Evolutionary conservation across 2,329 filamentous ascomycete genomes (phyloP).

Genomic region (Ceratocystis alfenasii): DNA sequence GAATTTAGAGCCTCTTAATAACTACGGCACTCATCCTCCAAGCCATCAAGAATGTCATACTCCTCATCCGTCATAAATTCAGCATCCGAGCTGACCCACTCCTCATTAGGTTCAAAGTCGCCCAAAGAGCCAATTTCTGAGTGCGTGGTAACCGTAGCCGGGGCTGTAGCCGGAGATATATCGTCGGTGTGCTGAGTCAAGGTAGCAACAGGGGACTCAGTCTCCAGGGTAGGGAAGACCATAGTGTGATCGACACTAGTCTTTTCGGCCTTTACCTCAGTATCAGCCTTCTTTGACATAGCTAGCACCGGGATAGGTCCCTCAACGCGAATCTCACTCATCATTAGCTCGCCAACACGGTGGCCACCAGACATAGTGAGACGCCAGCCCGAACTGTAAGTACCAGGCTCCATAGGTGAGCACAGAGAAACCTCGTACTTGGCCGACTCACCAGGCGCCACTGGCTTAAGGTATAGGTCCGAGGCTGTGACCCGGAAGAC

Average conservation of each 20-base stretch:
- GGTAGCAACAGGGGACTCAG: conserved; percentile 12
- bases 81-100: conserved; percentile 52
- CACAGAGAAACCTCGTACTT: conserved; percentile 77
- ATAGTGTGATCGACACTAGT: conserved; percentile 40
- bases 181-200: neutral
- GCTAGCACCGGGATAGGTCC: conserved; percentile 26
- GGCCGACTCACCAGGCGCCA: conserved; percentile 62
- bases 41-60: conserved; percentile 92
- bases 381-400: conserved; percentile 80
- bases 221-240: conserved; percentile 31
- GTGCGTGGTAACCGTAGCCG: conserved; percentile 28
- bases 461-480: conserved; percentile 49
- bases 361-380: conserved; percentile 67
- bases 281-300: conserved; percentile 26
- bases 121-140: conserved; percentile 30
- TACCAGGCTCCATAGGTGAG: conserved; percentile 57
- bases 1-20: neutral
- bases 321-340: conserved; percentile 77
- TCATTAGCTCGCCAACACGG: conserved; percentile 85
- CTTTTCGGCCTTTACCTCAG: conserved; percentile 32
- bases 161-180: neutral
- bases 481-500: neutral
- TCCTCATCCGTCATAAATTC: conserved; percentile 94
- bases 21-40: conserved; percentile 69
- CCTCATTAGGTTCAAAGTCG: conserved; percentile 45